Evolutionary conservation across 2,329 filamentous ascomycete genomes (phyloP), one percentile per base, ranked within the genome.

Genomic region (Myriosclerotinia scirpicola): DNA sequence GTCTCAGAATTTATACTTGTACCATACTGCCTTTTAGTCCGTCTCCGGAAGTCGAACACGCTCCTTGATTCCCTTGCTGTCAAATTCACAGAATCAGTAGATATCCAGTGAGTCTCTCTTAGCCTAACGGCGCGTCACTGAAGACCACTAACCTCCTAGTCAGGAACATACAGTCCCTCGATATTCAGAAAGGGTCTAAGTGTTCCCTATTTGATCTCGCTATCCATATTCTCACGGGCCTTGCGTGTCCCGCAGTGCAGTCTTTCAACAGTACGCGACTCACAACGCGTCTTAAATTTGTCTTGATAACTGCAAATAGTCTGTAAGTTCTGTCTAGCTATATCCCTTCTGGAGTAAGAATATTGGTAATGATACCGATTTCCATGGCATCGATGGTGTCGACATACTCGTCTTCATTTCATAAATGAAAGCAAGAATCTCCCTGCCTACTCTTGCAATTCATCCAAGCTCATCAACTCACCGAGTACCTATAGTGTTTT

Each of bases 261-360:
- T 40, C 42, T 11, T 38, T 30, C 38, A 40, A 36, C 30, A 42
- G 42, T 52, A 68, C 71, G 69, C 70, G 70, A 70, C 68, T 72
- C 67, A 68, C 48, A 58, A 68, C 67, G 67, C 69, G 67, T 69
- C 67, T 70, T 64, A 67, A 50, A 30, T 44, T 26, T 65, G 67
- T 68, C 65, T 70, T 67, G 69, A 69, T 67, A 73, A 36, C 68
- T 64, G 52, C 64, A 44, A 62, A 65, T 68, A 63, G 64, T 66
- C 59, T 65, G 73, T 73, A 68, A 73, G 72, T 66, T 66, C 17
- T 69, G 66, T 69, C 67, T 69, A 68, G 56, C 62, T 42, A 69
- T 60, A 54, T 65, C 54, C 66, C 66, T 67, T 68, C 63, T 67
- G 54, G 50, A 38, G 46, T 54, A 50, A n/a, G 30, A 50, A 58